Evolutionary conservation across 257 asterid genomes (phyloP).

Genomic region (Catharanthus roseus): DNA sequence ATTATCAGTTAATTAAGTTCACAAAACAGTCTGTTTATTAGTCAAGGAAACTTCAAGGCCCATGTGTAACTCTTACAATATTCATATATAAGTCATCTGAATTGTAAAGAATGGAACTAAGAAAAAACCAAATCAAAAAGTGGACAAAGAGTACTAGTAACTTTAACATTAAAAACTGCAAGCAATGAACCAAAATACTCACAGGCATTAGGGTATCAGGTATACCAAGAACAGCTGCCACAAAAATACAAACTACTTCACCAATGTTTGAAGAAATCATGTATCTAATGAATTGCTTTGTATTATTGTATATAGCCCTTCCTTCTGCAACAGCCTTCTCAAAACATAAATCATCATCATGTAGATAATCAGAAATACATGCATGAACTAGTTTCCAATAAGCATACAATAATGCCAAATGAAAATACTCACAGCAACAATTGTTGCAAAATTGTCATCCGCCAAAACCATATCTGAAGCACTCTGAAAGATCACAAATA

Average conservation of each 20-base stretch:
- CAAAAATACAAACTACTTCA: slow-evolving; percentile 98
- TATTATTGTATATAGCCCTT: slow-evolving; percentile 92
- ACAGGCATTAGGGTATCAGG: slow-evolving; percentile 99
- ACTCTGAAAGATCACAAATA: slow-evolving; percentile 64
- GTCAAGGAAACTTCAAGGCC: neutral
- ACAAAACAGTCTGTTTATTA: neutral
- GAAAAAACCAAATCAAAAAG: neutral
- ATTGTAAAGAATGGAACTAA: neutral
- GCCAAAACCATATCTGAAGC: slow-evolving; percentile 99
- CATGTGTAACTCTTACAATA: neutral
- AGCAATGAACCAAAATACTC: slow-evolving; percentile 34
- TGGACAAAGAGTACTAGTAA: no score
- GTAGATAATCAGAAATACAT: neutral
- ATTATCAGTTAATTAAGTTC: neutral
- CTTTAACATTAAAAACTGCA: neutral
- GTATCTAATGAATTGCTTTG: slow-evolving; percentile 95
- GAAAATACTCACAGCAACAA: slow-evolving; percentile 78
- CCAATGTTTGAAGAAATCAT: slow-evolving; percentile 99
- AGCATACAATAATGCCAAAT: slow-evolving; percentile 14
- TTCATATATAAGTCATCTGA: neutral
- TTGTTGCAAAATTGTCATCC: slow-evolving; percentile 95
- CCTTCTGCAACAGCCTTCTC: slow-evolving; percentile 99
- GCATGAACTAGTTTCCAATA: neutral
- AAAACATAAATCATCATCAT: neutral
- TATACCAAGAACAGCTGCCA: slow-evolving; percentile 96